Base-by-base conservation (phyloP, 2,329 filamentous ascomycete species). In the Xylaria sp. region DNA sequence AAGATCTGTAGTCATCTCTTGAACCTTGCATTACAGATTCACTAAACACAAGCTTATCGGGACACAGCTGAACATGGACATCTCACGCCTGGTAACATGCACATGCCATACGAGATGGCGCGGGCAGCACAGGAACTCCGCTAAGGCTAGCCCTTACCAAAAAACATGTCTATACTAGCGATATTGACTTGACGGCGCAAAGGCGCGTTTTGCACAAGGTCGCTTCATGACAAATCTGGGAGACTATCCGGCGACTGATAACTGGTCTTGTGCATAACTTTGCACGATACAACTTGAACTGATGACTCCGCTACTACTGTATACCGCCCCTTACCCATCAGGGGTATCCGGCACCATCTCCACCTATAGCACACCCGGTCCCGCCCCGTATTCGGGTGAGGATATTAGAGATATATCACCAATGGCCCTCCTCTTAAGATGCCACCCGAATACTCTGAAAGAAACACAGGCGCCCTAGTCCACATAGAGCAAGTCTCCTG, bases 331-430 rank as follows among this genome's bases (percentile, higher is more conserved):
- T 41, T 44, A 23, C n/a, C n/a, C 37, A 28, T n/a, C 55, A 25
- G 28, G 37, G 54, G 20, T 32, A 48, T 44, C 32, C n/a, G 34
- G 28, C 28, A 32, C 13, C 4, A 32, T 37, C 62, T 8, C 62
- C 62, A 46, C 52, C 41, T 15, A 18, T 32, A 6, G 23, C 3
- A 56, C 54, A 32, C 7, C 3, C 6, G 46, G 48, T 46, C 23
- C 18, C 23, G 41, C 9, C 20, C 7, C 44, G 46, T 65, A 58
- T 65, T 65, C 62, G 54, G 56, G 25, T 52, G 48, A 50, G 62
- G 32, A 20, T 44, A 25, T 52, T 41, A n/a, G 41, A 34, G 44
- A 50, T 32, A 56, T 56, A 57, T 50, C 54, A 58, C n/a, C 25
- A 51, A 28, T 18, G 37, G 13, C 2, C 63, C 55, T 25, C 56